A percentile compares a stretch with the other conserved stretches of the same genome.
These are phyloP conservation scores for Moesziomyces globuligerus DNA, from an alignment of 1,284 basidiomycete species.

Conservation along the genomic window DNA sequence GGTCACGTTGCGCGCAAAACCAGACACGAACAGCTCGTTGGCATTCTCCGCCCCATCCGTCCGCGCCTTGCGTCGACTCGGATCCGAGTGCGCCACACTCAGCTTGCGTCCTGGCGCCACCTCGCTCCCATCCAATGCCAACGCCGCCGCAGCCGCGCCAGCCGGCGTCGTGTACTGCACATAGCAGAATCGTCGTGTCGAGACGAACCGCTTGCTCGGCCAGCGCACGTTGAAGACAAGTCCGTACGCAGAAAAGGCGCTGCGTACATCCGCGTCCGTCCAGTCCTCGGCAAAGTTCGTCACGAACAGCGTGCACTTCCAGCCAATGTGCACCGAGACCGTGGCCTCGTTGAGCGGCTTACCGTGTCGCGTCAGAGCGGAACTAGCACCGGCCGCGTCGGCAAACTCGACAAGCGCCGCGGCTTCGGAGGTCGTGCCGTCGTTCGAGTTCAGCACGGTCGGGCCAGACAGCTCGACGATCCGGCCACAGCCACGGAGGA, in stretches of 20 bases:
- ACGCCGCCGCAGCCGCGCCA: slow-evolving; percentile 79
- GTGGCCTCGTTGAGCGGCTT: slow-evolving; percentile 76
- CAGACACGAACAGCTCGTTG: slow-evolving; percentile 84
- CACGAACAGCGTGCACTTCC: slow-evolving; percentile 93
- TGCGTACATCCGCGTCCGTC: slow-evolving; percentile 80
- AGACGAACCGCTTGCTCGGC: slow-evolving; percentile 97
- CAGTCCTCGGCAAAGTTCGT: slow-evolving; percentile 91
- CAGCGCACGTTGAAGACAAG: slow-evolving; percentile 92
- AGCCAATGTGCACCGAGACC: slow-evolving; percentile 85
- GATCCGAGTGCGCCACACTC: slow-evolving; percentile 89
- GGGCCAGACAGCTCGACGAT: slow-evolving; percentile 60
- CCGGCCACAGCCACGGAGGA: slow-evolving; percentile 78
- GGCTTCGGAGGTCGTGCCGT: slow-evolving; percentile 34
- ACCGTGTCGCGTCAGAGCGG: slow-evolving; percentile 90
- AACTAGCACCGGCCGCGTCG: slow-evolving; percentile 72
- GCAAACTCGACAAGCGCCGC: slow-evolving; percentile 69
- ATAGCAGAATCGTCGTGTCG: slow-evolving; percentile 90
- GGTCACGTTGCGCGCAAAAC: slow-evolving; percentile 79
- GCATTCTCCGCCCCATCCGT: slow-evolving; percentile 83
- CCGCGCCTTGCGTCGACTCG: slow-evolving; percentile 84
- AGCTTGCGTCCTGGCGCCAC: slow-evolving; percentile 74
- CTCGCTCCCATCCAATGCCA: slow-evolving; percentile 80
- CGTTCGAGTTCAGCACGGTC: slow-evolving; percentile 19
- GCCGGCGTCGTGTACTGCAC: slow-evolving; percentile 88
- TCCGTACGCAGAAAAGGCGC: slow-evolving; percentile 85